A percentile compares a stretch with the other conserved stretches of the same genome.
phyloP scores from a whole-genome alignment of 768 basidiomycete species.

The Tulasnella sp. region DNA sequence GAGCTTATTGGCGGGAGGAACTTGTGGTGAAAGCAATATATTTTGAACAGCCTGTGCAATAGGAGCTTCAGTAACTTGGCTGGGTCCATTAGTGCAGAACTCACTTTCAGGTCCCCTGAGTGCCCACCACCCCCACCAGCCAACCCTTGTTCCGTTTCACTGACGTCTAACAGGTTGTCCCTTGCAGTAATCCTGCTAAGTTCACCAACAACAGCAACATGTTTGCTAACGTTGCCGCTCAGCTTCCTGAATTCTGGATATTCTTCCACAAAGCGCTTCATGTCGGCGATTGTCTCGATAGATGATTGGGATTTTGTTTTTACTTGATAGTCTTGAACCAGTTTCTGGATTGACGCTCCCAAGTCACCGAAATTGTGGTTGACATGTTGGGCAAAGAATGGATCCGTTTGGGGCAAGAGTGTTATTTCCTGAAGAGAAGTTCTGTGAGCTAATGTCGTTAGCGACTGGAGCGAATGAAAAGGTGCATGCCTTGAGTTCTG shows the following conservation, averaged over 20 bases:
- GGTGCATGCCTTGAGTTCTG: conserved; percentile 63
- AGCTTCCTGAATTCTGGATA: conserved; percentile 96
- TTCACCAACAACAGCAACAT: conserved; percentile 93
- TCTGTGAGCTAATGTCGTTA: not conserved
- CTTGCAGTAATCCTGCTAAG: conserved; percentile 78
- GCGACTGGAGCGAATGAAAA: not conserved
- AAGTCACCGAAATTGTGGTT: conserved; percentile 94
- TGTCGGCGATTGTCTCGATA: conserved; percentile 89
- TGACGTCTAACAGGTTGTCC: conserved; percentile 76
- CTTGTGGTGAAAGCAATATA: conserved; percentile 49
- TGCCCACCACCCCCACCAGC: conserved; percentile 70
- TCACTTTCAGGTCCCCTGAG: conserved; percentile 65
- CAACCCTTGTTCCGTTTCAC: conserved; percentile 92
- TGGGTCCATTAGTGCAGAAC: conserved; percentile 17
- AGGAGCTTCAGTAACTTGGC: not conserved
- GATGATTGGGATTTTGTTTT: conserved; percentile 59
- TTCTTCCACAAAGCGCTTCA: conserved; percentile 96
- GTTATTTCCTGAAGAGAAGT: conserved; percentile 67
- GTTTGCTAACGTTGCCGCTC: conserved; percentile 97
- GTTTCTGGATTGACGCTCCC: conserved; percentile 78
- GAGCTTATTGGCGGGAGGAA: conserved; percentile 73
- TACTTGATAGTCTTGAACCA: conserved; percentile 86
- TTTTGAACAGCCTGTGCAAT: conserved; percentile 61
- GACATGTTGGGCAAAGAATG: conserved; percentile 85
- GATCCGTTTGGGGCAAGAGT: conserved; percentile 77